Percentiles rank a stretch among this genome's conserved stretches.
These are phyloP conservation scores for Phylloporus arenicola DNA, from an alignment of 768 basidiomycete genomes.

Conservation along the genomic window DNA sequence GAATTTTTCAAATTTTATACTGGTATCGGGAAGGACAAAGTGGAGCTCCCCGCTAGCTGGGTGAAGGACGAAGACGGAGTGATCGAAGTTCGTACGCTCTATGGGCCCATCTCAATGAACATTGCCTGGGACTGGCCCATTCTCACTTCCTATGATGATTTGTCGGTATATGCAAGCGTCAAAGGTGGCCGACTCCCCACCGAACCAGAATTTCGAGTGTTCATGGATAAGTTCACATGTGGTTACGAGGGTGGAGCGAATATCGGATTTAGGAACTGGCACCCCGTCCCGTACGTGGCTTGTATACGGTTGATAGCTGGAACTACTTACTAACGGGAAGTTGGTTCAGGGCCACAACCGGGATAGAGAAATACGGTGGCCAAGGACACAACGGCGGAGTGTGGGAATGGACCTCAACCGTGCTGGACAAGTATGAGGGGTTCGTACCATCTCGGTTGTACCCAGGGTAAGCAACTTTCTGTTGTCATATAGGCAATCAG, in stretches of 20 bases:
- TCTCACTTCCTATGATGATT: slow-evolving; percentile 67
- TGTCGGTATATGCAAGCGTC: slow-evolving; percentile 74
- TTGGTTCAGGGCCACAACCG: slow-evolving; percentile 59
- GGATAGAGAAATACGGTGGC: slow-evolving; percentile 43
- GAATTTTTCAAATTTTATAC: slow-evolving; percentile 72
- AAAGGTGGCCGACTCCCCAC: slow-evolving; percentile 94
- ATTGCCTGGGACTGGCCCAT: slow-evolving; percentile 85
- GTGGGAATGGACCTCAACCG: slow-evolving; percentile 96
- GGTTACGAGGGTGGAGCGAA: slow-evolving; percentile 79
- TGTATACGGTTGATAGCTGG: not conserved
- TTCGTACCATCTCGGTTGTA: slow-evolving; percentile 74
- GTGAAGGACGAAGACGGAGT: slow-evolving; percentile 10
- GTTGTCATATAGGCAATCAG: not conserved
- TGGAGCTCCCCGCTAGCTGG: slow-evolving; percentile 30
- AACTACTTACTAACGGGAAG: not conserved
- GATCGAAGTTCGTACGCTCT: slow-evolving; percentile 72
- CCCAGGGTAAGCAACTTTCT: slow-evolving; percentile 57
- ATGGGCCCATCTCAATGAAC: slow-evolving; percentile 75
- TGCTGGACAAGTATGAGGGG: slow-evolving; percentile 65
- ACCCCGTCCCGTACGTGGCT: slow-evolving; percentile 75
- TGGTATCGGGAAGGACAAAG: slow-evolving; percentile 38
- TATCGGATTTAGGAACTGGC: slow-evolving; percentile 88
- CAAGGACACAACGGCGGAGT: slow-evolving; percentile 89
- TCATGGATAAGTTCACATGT: slow-evolving; percentile 67
- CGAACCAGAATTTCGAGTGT: slow-evolving; percentile 78